phyloP scores from a whole-genome alignment of 176 grass and related monocot species.

The Calamus simplicifolius region DNA sequence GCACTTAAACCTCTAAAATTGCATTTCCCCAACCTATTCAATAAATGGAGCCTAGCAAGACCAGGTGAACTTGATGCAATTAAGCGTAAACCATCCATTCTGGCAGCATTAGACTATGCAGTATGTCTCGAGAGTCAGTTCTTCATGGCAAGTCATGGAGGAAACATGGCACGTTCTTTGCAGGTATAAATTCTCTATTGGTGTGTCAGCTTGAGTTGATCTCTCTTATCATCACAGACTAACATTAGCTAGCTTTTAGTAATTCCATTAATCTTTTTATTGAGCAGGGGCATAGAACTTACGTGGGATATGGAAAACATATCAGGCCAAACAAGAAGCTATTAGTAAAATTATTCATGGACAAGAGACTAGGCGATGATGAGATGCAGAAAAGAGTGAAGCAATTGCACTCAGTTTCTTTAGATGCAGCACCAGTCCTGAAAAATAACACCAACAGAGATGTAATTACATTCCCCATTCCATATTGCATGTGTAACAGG shows the following conservation, averaged over 20 bases:
- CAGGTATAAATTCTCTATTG: slow-evolving; percentile 7
- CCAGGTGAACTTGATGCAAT: slow-evolving; percentile 15
- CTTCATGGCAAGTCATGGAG: slow-evolving; percentile 41
- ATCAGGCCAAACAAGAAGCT: slow-evolving; percentile 33
- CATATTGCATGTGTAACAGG: slow-evolving; percentile 31
- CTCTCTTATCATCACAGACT: too few species aligned
- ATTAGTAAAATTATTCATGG: slow-evolving; percentile 20
- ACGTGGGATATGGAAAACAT: slow-evolving; percentile 27
- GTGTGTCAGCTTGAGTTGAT: too few species aligned
- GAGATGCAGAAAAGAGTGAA: slow-evolving; percentile 16
- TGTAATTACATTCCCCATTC: slow-evolving; percentile 23
- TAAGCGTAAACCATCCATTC: slow-evolving; percentile 18
- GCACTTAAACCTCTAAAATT: slow-evolving; percentile 15
- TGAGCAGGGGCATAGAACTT: slow-evolving; percentile 30
- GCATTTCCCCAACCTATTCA: slow-evolving; percentile 24
- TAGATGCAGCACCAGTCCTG: background rate
- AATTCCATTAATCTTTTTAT: background rate
- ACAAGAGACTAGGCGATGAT: background rate
- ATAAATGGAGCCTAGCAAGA: slow-evolving; percentile 27
- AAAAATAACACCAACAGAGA: slow-evolving; percentile 10
- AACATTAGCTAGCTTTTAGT: too few species aligned
- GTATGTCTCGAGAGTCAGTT: slow-evolving; percentile 29
- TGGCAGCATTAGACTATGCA: slow-evolving; percentile 37
- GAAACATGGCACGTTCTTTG: slow-evolving; percentile 36
- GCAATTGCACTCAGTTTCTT: slow-evolving; percentile 12